Percentiles rank a stretch among this genome's conserved stretches.
Evolutionary conservation across 169 alveolate species (phyloP).

Genomic region (Plasmodium fragile): DNA sequence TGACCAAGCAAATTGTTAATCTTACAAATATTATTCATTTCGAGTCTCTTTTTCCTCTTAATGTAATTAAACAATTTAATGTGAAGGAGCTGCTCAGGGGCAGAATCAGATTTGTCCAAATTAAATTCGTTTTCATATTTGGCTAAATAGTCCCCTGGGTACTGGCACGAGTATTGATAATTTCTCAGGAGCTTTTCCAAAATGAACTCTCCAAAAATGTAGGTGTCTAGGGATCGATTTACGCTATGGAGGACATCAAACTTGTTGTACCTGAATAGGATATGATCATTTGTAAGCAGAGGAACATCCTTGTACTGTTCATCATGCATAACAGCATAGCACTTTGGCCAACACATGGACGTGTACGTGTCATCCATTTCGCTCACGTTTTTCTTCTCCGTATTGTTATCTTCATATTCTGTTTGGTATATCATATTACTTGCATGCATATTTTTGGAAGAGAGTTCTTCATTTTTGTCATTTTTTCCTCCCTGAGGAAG

Average conservation of each 20-base stretch:
- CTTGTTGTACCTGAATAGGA: slow-evolving; percentile 49
- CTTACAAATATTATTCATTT: slow-evolving; percentile 65
- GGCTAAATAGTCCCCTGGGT: slow-evolving; percentile 69
- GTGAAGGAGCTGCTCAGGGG: slow-evolving; percentile 35
- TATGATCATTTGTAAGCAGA: slow-evolving; percentile 50
- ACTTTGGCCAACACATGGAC: slow-evolving; percentile 38
- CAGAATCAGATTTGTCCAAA: slow-evolving; percentile 3
- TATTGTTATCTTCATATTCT: slow-evolving; percentile 59
- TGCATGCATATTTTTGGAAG: slow-evolving; percentile 37
- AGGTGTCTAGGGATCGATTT: slow-evolving; percentile 64
- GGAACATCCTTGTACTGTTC: slow-evolving; percentile 43
- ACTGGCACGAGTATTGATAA: slow-evolving; percentile 67
- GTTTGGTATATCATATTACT: slow-evolving; percentile 18
- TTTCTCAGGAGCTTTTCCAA: slow-evolving; percentile 51
- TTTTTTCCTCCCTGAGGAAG: slow-evolving; percentile 10
- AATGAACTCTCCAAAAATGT: slow-evolving; percentile 65
- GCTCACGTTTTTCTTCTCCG: slow-evolving; percentile 59
- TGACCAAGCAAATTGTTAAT: slow-evolving; percentile 70
- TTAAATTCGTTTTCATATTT: slow-evolving; percentile 72
- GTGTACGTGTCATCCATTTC: slow-evolving; percentile 71
- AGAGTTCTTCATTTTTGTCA: slow-evolving; percentile 40
- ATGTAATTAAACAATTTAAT: slow-evolving; percentile 64
- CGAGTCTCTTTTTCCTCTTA: slow-evolving; percentile 64
- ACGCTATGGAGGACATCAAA: slow-evolving; percentile 44
- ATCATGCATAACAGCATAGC: slow-evolving; percentile 36